Evolutionary conservation across 441 rosid genomes (phyloP).

Genomic region (Breynia disticha): DNA sequence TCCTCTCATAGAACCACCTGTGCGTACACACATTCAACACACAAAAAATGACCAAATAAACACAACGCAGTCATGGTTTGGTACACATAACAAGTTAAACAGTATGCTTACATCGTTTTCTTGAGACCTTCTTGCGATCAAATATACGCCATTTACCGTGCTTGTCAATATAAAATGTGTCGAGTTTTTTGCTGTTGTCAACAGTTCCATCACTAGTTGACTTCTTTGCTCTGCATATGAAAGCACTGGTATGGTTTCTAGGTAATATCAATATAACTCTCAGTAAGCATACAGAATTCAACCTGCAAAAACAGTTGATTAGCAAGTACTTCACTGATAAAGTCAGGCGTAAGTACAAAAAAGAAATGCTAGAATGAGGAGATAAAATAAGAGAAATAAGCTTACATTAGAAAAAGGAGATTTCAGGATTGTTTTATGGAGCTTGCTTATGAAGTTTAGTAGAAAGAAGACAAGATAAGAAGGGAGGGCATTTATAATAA

Average conservation of each 20-base stretch:
- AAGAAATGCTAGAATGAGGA: no score
- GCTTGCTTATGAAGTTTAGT: no score
- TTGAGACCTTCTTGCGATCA: slow-evolving; percentile 53
- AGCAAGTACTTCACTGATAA: no score
- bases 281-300: slow-evolving; percentile 31
- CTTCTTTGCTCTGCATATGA: slow-evolving; percentile 27
- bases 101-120: slow-evolving; percentile 44
- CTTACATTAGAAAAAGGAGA: no score
- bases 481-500: no score
- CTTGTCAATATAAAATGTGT: slow-evolving; percentile 54
- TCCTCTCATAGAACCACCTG: slow-evolving; percentile 83
- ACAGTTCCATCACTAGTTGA: slow-evolving; percentile 25
- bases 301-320: slow-evolving; percentile 22
- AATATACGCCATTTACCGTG: slow-evolving; percentile 57
- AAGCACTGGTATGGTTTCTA: slow-evolving; percentile 17
- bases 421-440: no score
- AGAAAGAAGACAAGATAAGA: no score
- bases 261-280: slow-evolving; percentile 26
- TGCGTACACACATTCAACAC: slow-evolving; percentile 7
- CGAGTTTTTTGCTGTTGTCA: slow-evolving; percentile 33
- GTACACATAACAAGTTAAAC: neutral
- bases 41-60: no score
- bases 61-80: neutral
- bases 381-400: no score
- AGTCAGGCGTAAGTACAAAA: no score